phyloP scores from a whole-genome alignment of 345 rosid species.

The Microthlaspi erraticum region DNA sequence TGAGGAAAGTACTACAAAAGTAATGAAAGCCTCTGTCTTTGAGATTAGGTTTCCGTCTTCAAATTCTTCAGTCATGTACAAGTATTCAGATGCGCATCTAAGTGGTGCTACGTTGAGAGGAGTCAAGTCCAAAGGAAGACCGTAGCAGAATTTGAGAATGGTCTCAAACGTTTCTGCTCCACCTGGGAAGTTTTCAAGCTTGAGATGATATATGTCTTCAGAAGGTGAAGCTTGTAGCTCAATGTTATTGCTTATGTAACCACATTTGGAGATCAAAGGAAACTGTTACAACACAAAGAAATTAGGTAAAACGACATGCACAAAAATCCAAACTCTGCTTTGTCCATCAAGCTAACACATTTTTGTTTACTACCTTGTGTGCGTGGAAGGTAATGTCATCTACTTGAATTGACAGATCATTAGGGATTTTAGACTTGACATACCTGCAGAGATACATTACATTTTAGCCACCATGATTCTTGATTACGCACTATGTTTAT shows the following conservation, averaged over 20 bases:
- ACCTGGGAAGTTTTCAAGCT: slow-evolving; percentile 80
- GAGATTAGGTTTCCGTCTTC: slow-evolving; percentile 82
- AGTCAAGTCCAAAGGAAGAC: slow-evolving; percentile 62
- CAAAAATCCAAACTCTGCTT: too few species aligned
- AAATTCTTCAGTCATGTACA: slow-evolving; percentile 86
- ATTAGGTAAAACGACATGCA: background rate
- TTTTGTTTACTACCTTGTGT: slow-evolving; percentile 66
- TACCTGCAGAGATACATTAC: slow-evolving; percentile 56
- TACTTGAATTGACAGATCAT: slow-evolving; percentile 71
- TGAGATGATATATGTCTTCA: slow-evolving; percentile 55
- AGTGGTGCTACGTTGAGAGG: slow-evolving; percentile 67
- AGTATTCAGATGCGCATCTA: slow-evolving; percentile 80
- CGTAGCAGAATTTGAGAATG: slow-evolving; percentile 73
- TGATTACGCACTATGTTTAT: background rate
- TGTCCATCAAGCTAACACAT: background rate
- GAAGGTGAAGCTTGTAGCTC: slow-evolving; percentile 70
- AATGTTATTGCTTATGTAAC: slow-evolving; percentile 61
- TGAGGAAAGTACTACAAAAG: slow-evolving; percentile 74
- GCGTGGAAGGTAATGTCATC: slow-evolving; percentile 64
- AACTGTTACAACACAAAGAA: slow-evolving; percentile 54
- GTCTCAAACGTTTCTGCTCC: slow-evolving; percentile 74
- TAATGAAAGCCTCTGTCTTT: slow-evolving; percentile 82
- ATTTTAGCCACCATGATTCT: background rate
- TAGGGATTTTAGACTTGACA: slow-evolving; percentile 62
- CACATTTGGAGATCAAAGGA: slow-evolving; percentile 84